Conservation (phyloP, 148 eudicot genomes). For the Chenopodium quinoa region DNA sequence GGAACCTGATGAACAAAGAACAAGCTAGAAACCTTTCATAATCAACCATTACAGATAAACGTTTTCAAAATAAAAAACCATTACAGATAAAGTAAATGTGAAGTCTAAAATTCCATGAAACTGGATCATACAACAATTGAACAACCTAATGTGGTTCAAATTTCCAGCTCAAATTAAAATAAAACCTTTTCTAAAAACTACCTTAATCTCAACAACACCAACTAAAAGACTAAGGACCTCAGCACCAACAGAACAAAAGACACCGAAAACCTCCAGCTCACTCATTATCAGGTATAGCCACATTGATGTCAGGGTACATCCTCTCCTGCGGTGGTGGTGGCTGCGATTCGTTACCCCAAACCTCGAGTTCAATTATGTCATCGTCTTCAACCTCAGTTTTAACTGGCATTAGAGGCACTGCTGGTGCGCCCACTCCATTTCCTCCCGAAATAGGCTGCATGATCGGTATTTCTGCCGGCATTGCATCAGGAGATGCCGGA, state of each 20-base stretch:
- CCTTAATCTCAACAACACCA: neutral
- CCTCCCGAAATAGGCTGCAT: constrained; percentile 2
- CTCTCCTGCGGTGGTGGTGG: constrained; percentile 22
- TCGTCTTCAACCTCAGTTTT: constrained; percentile 39
- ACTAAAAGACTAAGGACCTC: neutral
- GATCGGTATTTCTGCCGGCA: constrained; percentile 13
- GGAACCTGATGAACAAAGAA: neutral
- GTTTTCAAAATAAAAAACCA: too few relatives aligned
- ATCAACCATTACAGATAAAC: too few relatives aligned
- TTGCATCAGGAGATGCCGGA: constrained; percentile 2
- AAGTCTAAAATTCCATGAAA: constrained; percentile 5
- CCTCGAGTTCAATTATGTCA: constrained; percentile 3
- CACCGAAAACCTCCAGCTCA: constrained; percentile 17
- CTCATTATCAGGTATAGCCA: constrained; percentile 20
- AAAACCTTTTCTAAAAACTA: neutral
- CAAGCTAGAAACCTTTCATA: neutral
- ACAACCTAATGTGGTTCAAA: neutral
- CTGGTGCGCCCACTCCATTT: constrained; percentile 13
- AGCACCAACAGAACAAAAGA: neutral
- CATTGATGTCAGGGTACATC: constrained; percentile 35
- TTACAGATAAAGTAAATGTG: neutral
- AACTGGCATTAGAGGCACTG: constrained; percentile 6
- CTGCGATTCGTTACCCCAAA: constrained; percentile 31
- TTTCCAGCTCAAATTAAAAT: neutral
- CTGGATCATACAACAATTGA: constrained; percentile 16